Percentiles rank a stretch among this genome's conserved stretches.
Evolutionary conservation across 1,139 yeast species (phyloP).

Genomic region (Kluyveromyces sp.): DNA sequence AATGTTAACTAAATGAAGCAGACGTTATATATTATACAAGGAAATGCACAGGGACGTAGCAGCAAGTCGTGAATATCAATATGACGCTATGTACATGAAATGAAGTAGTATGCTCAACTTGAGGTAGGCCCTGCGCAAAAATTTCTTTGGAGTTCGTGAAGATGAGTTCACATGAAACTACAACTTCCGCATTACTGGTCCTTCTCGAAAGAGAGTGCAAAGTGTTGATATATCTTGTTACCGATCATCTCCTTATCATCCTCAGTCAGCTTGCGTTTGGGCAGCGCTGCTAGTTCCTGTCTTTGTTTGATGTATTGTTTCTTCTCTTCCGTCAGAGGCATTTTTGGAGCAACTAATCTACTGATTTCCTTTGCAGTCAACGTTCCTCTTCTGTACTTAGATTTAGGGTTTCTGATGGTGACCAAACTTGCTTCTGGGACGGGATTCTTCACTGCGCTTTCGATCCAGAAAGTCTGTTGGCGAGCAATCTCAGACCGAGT

Average conservation of each 20-base stretch:
- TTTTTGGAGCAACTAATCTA: constrained; percentile 58
- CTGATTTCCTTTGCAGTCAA: constrained; percentile 58
- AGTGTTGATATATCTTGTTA: constrained; percentile 15
- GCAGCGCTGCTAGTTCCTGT: constrained; percentile 41
- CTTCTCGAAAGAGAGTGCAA: constrained; percentile 12
- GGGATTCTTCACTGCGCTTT: constrained; percentile 58
- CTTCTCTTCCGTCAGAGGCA: constrained; percentile 69
- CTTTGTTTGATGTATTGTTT: constrained; percentile 47
- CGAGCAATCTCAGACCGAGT: constrained; percentile 57
- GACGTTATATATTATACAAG: not conserved
- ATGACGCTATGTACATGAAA: not conserved
- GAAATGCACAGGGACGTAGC: not conserved
- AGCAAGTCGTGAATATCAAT: not conserved
- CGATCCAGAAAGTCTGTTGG: constrained; percentile 70
- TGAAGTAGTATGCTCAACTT: not conserved
- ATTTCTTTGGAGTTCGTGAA: not conserved
- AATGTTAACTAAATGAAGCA: not conserved
- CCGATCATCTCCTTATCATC: constrained; percentile 71
- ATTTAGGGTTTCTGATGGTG: constrained; percentile 65
- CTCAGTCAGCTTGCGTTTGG: constrained; percentile 47
- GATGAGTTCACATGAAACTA: not conserved
- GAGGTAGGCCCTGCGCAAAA: not conserved
- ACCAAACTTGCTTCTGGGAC: constrained; percentile 60
- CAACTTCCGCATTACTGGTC: no score
- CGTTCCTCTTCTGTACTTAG: constrained; percentile 47